Conservation (phyloP, 768 basidiomycete species). For the Tricholoma saponaceum region DNA sequence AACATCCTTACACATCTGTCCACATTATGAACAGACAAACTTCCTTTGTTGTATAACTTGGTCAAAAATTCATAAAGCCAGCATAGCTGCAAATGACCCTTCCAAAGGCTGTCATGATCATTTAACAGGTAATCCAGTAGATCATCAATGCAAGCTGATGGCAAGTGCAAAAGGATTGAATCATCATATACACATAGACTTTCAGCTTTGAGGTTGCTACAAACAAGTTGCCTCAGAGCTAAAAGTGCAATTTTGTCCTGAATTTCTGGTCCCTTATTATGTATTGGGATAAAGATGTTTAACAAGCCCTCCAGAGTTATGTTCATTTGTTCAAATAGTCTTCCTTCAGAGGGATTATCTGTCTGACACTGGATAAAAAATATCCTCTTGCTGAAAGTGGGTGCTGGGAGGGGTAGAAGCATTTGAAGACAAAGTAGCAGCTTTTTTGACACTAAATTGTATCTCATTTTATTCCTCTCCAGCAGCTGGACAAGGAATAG, state of each 20-base stretch:
- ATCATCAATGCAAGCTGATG: constrained; percentile 1
- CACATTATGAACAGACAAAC: not conserved
- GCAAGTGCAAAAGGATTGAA: constrained; percentile 4
- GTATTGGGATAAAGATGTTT: constrained; percentile 5
- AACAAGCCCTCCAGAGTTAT: constrained; percentile 7
- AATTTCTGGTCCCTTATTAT: not conserved
- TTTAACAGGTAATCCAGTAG: not conserved
- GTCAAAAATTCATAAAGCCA: constrained; percentile 5
- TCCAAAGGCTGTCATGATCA: not conserved
- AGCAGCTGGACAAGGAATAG: constrained; percentile 8
- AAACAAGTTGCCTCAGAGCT: constrained; percentile 3
- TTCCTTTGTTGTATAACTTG: constrained; percentile 2
- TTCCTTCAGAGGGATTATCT: constrained; percentile 4
- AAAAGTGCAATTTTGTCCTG: constrained; percentile 2
- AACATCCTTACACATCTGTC: no score
- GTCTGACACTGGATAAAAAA: constrained; percentile 9
- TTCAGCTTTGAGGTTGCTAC: constrained; percentile 4
- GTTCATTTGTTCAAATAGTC: constrained; percentile 9
- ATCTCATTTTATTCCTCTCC: constrained; percentile 5
- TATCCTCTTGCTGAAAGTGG: constrained; percentile 2
- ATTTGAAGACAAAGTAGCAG: constrained; percentile 11
- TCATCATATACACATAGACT: not conserved
- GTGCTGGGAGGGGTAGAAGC: constrained; percentile 9
- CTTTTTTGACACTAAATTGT: constrained; percentile 11
- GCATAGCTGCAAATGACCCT: not conserved